Percentiles rank a stretch among this genome's conserved stretches.
phyloP scores from a whole-genome alignment of 1,139 yeast genomes.

The Protomyces arabidopsidicola region DNA sequence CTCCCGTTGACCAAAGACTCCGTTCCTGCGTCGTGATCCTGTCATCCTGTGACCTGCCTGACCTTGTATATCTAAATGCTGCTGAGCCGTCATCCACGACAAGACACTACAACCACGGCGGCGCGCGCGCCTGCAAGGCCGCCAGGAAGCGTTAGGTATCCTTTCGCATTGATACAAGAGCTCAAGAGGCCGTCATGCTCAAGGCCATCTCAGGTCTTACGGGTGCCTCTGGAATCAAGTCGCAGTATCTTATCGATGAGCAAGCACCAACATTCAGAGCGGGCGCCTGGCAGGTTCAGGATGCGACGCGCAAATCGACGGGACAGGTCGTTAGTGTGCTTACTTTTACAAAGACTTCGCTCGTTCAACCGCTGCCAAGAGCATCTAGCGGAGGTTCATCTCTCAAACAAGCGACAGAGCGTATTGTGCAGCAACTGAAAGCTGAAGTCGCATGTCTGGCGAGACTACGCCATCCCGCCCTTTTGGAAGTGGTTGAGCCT shows the following conservation, averaged over 20 bases:
- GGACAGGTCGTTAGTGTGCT: conserved; percentile 35
- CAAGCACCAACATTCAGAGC: conserved; percentile 62
- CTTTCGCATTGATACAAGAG: too few relatives aligned
- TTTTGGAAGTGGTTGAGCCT: conserved; percentile 76
- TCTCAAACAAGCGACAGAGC: conserved; percentile 39
- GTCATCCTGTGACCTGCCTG: too few relatives aligned
- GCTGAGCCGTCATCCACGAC: too few relatives aligned
- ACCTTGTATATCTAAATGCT: too few relatives aligned
- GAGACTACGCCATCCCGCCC: conserved; percentile 80
- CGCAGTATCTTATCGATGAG: conserved; percentile 60
- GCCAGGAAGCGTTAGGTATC: too few relatives aligned
- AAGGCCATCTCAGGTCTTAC: conserved; percentile 10
- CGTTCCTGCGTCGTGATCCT: too few relatives aligned
- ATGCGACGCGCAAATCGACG: conserved; percentile 63
- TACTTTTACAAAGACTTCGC: conserved; percentile 75
- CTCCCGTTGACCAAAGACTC: too few relatives aligned
- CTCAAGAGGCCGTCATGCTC: neutral
- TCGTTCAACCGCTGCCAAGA: conserved; percentile 55
- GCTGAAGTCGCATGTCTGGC: conserved; percentile 65
- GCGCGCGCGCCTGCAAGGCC: too few relatives aligned
- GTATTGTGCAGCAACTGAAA: conserved; percentile 49
- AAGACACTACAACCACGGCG: too few relatives aligned
- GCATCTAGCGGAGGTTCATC: conserved; percentile 35
- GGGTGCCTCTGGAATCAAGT: conserved; percentile 14
- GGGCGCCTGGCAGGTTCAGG: conserved; percentile 82